Conservation (phyloP, 2,329 filamentous ascomycete genomes). For the Cladosporium cucumerinum region DNA sequence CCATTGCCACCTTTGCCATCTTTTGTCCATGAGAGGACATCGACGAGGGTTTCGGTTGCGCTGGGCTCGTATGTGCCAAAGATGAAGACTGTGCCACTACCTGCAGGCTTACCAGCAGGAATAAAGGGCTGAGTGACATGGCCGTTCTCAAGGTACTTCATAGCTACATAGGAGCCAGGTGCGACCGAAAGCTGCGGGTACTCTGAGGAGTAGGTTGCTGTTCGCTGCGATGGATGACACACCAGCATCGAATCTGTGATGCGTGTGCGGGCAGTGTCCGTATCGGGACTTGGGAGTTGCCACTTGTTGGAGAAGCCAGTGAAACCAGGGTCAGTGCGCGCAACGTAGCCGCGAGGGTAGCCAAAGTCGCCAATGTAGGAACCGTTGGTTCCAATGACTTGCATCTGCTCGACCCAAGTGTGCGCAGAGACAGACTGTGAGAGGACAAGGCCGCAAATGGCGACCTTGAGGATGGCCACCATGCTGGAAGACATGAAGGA, state of each 20-base stretch:
- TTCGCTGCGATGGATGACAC: slow-evolving; percentile 63
- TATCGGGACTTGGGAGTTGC: slow-evolving; percentile 55
- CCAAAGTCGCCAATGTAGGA: slow-evolving; percentile 68
- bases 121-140: slow-evolving; percentile 45
- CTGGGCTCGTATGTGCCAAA: slow-evolving; percentile 49
- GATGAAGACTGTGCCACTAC: slow-evolving; percentile 46
- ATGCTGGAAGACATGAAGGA: background rate
- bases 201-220: slow-evolving; percentile 52
- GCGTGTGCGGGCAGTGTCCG: slow-evolving; percentile 42
- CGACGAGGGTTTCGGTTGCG: slow-evolving; percentile 55
- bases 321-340: slow-evolving; percentile 56
- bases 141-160: slow-evolving; percentile 52
- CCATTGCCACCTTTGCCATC: slow-evolving; percentile 78
- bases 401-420: slow-evolving; percentile 78
- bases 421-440: slow-evolving; percentile 53
- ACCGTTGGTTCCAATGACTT: slow-evolving; percentile 68
- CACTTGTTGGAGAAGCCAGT: slow-evolving; percentile 58
- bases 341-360: slow-evolving; percentile 68
- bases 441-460: background rate
- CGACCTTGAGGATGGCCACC: background rate
- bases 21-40: slow-evolving; percentile 75
- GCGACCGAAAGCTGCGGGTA: slow-evolving; percentile 61
- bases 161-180: slow-evolving; percentile 47
- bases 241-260: slow-evolving; percentile 56
- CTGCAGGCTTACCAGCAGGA: slow-evolving; percentile 42